Evolutionary conservation across 352 stramenopile genomes (phyloP), one percentile per base, ranked within the genome.

Genomic region (Phytophthora meadii): DNA sequence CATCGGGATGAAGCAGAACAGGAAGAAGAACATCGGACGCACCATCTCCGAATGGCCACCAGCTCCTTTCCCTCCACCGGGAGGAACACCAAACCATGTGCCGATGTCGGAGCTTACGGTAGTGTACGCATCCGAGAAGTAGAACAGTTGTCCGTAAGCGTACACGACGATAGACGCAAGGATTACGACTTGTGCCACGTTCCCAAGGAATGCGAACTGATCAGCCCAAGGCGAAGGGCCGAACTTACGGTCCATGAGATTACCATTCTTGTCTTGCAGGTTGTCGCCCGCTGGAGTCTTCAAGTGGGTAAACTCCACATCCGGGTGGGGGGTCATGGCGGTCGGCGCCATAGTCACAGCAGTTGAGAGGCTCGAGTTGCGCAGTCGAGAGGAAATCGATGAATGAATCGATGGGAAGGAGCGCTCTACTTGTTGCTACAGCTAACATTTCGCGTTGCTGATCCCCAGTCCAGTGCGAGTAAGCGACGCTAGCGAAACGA

Each of bases 1-100:
- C 4, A 92, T 27, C 6, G 82, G 79, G 6, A 88, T 15, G 11
- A 83, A 66, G 24, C 49, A 63, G 40, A 84, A 84, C 17, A 92
- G 61, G 37, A 76, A 65, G 46, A 92, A 81, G 57, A 77, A 89
- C 7, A 68, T 89, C 5, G 72, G 69, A 4, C 74, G 75, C 7
- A 81, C 61, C 75, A 92, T 87, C 48, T 90, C 80, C 2, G 25
- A 30, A 61, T 84, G 69, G 34, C 62, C 69, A 30, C 47, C 64
- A 19, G 41, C 24, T 25, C 24, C 36, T 27, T 55, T 64, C 3
- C 42, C 44, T 50, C 55, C 60, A 12, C 55, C 46, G 6, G 48
- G 37, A 39, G 68, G 64, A 24, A 78, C 70, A 8, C 61, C 68
- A 48, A 62, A 81, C 74, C 76, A 84, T 7, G 14, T 50, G 7